phyloP scores from a whole-genome alignment of 2,329 filamentous ascomycete genomes.

The Arthrobotrys sinensis region DNA sequence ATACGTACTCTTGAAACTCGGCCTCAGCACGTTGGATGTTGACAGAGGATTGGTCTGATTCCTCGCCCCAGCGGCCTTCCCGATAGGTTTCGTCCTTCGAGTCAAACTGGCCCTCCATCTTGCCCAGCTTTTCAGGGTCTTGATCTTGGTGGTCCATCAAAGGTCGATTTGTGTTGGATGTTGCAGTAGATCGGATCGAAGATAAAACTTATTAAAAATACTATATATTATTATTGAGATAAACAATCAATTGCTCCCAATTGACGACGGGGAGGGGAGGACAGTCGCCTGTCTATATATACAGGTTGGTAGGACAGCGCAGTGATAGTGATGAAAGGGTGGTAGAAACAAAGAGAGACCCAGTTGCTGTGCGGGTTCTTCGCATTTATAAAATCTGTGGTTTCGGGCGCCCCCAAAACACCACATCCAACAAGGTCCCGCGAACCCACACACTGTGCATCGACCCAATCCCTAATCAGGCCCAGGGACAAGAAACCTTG shows the following conservation, averaged over 20 bases:
- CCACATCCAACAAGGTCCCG: slow-evolving; percentile 12
- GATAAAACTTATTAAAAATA: slow-evolving; percentile 3
- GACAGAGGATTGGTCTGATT: slow-evolving; percentile 60
- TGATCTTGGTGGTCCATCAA: slow-evolving; percentile 37
- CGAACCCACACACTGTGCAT: slow-evolving; percentile 16
- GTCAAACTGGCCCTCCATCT: slow-evolving; percentile 20
- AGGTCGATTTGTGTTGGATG: slow-evolving; percentile 17
- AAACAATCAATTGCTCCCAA: neutral
- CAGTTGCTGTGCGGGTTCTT: slow-evolving; percentile 11
- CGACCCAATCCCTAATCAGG: slow-evolving; percentile 58
- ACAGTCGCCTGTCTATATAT: slow-evolving; percentile 19
- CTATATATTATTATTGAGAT: slow-evolving; percentile 1
- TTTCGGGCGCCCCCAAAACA: slow-evolving; percentile 28
- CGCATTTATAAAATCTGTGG: slow-evolving; percentile 26
- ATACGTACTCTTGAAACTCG: slow-evolving; percentile 64
- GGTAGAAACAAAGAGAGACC: slow-evolving; percentile 17
- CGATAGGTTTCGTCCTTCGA: slow-evolving; percentile 31
- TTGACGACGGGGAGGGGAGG: slow-evolving; percentile 13
- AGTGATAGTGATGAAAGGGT: slow-evolving; percentile 1
- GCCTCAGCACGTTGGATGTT: slow-evolving; percentile 62
- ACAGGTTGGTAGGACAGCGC: slow-evolving; percentile 17
- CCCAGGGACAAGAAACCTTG: slow-evolving; percentile 41
- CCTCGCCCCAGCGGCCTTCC: slow-evolving; percentile 57
- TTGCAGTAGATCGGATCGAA: slow-evolving; percentile 18
- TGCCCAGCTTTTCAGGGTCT: slow-evolving; percentile 30